These are phyloP conservation scores for Quercus bicolor DNA, from an alignment of 306 rosid species.

Conservation along the genomic window DNA sequence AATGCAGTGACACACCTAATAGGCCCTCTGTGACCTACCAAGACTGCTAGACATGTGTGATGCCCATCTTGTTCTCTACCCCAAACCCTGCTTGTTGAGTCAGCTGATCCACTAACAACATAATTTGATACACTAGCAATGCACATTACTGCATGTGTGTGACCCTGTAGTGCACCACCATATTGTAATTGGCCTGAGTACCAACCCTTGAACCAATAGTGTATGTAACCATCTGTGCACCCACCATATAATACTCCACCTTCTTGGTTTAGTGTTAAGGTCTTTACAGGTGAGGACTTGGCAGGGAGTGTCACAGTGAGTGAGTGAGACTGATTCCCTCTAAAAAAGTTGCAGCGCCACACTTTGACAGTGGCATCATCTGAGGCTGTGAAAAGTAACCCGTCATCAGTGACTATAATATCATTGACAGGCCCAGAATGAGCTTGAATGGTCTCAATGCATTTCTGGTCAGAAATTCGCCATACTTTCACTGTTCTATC, in stretches of 20 bases:
- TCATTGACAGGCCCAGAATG: conserved; percentile 66
- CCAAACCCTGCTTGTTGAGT: conserved; percentile 81
- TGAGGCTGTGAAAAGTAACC: conserved; percentile 79
- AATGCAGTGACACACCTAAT: conserved; percentile 59
- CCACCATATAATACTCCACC: conserved; percentile 67
- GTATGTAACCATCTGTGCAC: conserved; percentile 87
- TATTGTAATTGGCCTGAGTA: conserved; percentile 77
- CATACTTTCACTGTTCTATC: conserved; percentile 86
- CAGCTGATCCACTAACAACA: conserved; percentile 84
- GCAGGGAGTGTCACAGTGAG: conserved; percentile 73
- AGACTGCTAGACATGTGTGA: conserved; percentile 70
- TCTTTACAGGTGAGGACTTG: conserved; percentile 70
- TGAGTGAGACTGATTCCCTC: conserved; percentile 65
- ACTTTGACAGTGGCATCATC: conserved; percentile 80
- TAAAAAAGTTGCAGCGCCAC: conserved; percentile 74
- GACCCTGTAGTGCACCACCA: conserved; percentile 90
- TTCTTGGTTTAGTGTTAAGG: conserved; percentile 49
- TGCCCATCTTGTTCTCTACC: conserved; percentile 50
- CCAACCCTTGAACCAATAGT: conserved; percentile 86
- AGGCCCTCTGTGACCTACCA: conserved; percentile 90
- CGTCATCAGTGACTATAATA: conserved; percentile 57
- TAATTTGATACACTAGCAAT: conserved; percentile 53
- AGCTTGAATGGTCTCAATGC: conserved; percentile 83
- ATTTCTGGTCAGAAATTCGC: conserved; percentile 81
- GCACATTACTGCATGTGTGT: conserved; percentile 82